Evolutionary conservation across 129 eudicot species (phyloP), one percentile per base, ranked within the genome.

Genomic region (Chrysanthemum makinoi): DNA sequence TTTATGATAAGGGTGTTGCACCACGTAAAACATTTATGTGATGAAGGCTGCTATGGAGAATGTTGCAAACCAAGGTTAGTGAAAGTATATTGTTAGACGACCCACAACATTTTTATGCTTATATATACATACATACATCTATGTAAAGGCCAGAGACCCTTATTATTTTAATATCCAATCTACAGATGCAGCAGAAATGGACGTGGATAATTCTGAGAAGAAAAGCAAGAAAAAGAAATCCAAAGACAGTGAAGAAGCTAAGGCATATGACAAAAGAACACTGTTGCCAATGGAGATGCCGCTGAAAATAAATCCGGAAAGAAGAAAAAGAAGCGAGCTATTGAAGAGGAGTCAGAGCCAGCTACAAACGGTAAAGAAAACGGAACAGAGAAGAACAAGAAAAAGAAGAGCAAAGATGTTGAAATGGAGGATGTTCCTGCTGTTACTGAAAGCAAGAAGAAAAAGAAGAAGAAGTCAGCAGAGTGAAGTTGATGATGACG

Each of bases 1-100:
- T 90, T 47, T 90, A 90, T 53, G 96, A 90, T 78, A 90, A 87
- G 69, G 98, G 98, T 44, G 93, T 94, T 82, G 98, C 98, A 24
- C 98, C 98, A 18, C 86, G 96, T 16, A 94, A 94, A 94, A 94
- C 79, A 85, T 94, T 50, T 97, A 90, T 26, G 86, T 94, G 59
- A 94, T 94, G 98, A 94, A 90, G 72, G 75, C 83, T 57, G 98
- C 91, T 4, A 74, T 94, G 44, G 97, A 81, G 54, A 65, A 72
- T 60, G 89, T 61, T 46, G 87, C 79, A 15, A 80, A 61, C 5
- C 72, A 89, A 80, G 98, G 98, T 93, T 57, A 7, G 72, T 66
- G 11, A 30, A 28, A 30, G 5, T 30, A 30, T 30, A 0, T 30
- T 30, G 6, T 30, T 30, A 30, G 6, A 0, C 33, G 20, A 16